Conservation (phyloP, 805 yeast genomes). For the Kodamaea nitidulidarum region DNA sequence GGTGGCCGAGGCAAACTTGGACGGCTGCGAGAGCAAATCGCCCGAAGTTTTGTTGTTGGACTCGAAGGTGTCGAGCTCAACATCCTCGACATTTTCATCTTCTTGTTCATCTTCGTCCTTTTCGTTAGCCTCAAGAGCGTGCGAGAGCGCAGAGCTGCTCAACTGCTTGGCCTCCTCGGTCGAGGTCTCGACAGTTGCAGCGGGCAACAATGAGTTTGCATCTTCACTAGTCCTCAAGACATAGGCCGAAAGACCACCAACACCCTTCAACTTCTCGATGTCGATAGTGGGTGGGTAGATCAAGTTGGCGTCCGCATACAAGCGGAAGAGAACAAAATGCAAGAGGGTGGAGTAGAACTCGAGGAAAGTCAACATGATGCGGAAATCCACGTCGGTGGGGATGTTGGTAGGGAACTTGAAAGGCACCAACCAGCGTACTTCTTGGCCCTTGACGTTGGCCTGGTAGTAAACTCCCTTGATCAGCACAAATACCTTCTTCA, state of each 20-base stretch:
- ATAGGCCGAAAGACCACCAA: slow-evolving; percentile 86
- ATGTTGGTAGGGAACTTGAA: slow-evolving; percentile 95
- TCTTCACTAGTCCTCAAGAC: slow-evolving; percentile 57
- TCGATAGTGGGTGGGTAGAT: slow-evolving; percentile 90
- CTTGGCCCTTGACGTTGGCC: slow-evolving; percentile 87
- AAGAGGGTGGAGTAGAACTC: slow-evolving; percentile 92
- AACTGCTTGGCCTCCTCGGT: slow-evolving; percentile 22
- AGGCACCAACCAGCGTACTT: slow-evolving; percentile 93
- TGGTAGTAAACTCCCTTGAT: slow-evolving; percentile 96
- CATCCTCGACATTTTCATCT: slow-evolving; percentile 21
- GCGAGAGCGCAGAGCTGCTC: slow-evolving; percentile 38
- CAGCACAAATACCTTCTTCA: slow-evolving; percentile 89
- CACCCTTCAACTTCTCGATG: slow-evolving; percentile 65
- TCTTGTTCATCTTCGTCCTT: slow-evolving; percentile 34
- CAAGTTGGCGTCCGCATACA: slow-evolving; percentile 80
- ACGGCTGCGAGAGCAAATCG: slow-evolving; percentile 70
- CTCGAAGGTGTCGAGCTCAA: slow-evolving; percentile 65
- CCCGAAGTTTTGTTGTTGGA: slow-evolving; percentile 59
- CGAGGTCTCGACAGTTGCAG: slow-evolving; percentile 16
- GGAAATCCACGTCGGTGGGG: slow-evolving; percentile 90
- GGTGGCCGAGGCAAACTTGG: slow-evolving; percentile 49
- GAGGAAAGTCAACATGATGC: slow-evolving; percentile 93
- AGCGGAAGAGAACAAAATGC: slow-evolving; percentile 80
- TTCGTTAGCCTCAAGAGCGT: slow-evolving; percentile 51
- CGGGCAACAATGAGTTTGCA: slow-evolving; percentile 37